Evolutionary conservation across 2,329 filamentous ascomycete species (phyloP).

Genomic region (Ophiostoma montium): DNA sequence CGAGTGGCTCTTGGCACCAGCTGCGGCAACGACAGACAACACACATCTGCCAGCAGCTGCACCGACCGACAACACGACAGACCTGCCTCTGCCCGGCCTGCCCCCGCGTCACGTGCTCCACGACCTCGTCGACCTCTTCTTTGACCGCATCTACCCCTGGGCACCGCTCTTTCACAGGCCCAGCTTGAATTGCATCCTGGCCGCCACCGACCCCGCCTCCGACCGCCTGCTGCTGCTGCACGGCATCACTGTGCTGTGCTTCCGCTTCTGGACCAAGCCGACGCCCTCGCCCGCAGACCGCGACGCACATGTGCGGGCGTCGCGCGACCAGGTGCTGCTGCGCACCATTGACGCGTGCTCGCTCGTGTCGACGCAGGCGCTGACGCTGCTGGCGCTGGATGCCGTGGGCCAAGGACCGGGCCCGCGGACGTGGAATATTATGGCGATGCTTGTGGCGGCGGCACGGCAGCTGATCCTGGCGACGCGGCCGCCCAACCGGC

Average conservation of each 20-base stretch:
- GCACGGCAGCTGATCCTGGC: slow-evolving; percentile 9
- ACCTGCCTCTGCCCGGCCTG: not conserved
- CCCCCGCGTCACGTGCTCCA: slow-evolving; percentile 4
- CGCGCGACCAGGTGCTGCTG: slow-evolving; percentile 7
- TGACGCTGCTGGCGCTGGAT: slow-evolving; percentile 8
- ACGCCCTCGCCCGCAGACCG: not conserved
- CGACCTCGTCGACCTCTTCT: slow-evolving; percentile 9
- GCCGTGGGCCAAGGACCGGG: slow-evolving; percentile 8
- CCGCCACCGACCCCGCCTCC: not conserved
- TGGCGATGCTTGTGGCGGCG: slow-evolving; percentile 11
- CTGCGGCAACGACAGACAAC: too few species aligned
- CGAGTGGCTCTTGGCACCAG: not conserved
- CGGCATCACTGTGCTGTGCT: slow-evolving; percentile 7
- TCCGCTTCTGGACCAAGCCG: slow-evolving; percentile 8
- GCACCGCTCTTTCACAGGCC: slow-evolving; percentile 9
- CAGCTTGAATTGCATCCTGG: not conserved
- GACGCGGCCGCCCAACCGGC: not conserved
- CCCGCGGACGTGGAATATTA: slow-evolving; percentile 10
- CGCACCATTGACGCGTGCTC: slow-evolving; percentile 7
- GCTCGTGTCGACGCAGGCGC: slow-evolving; percentile 5
- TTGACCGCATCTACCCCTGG: slow-evolving; percentile 8
- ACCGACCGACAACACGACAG: too few species aligned
- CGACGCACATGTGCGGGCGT: slow-evolving; percentile 1
- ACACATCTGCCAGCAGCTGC: not conserved
- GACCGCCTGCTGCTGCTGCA: slow-evolving; percentile 8